phyloP scores from a whole-genome alignment of 2,329 filamentous ascomycete species.

The Paraphaeosphaeria sporulosa region DNA sequence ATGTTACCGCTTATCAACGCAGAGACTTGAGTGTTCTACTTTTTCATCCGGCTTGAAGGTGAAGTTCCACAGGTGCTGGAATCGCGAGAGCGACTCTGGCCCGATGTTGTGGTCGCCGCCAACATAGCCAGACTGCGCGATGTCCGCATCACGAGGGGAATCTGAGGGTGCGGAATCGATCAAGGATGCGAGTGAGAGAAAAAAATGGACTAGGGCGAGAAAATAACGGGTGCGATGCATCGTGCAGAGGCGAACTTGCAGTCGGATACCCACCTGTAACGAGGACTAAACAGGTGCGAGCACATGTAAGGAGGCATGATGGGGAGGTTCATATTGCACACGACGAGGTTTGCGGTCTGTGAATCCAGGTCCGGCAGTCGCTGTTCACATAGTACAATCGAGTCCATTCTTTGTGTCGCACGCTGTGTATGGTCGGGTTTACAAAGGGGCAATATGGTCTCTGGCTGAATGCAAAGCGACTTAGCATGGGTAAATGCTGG shows the following conservation, averaged over 20 bases:
- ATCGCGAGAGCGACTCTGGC: slow-evolving; percentile 47
- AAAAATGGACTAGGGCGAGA: neutral
- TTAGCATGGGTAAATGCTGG: neutral
- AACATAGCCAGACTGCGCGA: slow-evolving; percentile 27
- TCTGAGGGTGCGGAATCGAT: slow-evolving; percentile 22
- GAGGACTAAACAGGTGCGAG: neutral
- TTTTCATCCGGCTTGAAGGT: slow-evolving; percentile 45
- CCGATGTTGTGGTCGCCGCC: slow-evolving; percentile 52
- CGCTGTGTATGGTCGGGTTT: neutral
- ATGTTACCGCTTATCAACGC: neutral
- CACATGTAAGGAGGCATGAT: neutral
- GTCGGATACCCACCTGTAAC: neutral
- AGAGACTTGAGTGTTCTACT: slow-evolving; percentile 15
- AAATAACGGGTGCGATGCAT: neutral
- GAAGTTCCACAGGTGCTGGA: slow-evolving; percentile 50
- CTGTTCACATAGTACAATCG: neutral
- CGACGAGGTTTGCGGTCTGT: neutral
- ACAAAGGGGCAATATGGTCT: neutral
- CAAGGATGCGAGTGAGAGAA: neutral
- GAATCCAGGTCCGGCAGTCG: neutral
- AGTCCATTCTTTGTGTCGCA: neutral
- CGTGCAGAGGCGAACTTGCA: neutral
- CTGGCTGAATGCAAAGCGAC: slow-evolving; percentile 2
- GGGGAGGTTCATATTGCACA: neutral
- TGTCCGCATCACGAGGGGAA: slow-evolving; percentile 26